phyloP scores from a whole-genome alignment of 164 flowering plant species.

The Tinospora cordifolia region DNA sequence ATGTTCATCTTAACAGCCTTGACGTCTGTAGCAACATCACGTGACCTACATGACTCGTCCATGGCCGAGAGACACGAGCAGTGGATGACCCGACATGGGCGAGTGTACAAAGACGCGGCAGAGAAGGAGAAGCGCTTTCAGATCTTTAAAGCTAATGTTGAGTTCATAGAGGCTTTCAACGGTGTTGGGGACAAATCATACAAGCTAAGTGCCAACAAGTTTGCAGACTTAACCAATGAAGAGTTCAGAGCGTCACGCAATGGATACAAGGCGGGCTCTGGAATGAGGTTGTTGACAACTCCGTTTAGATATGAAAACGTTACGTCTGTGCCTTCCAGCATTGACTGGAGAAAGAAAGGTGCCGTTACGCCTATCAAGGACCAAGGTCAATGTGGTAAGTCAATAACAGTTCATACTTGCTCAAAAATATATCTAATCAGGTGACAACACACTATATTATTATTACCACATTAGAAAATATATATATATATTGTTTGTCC shows the following conservation, averaged over 20 bases:
- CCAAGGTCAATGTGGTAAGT: constrained; percentile 24
- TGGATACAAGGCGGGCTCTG: constrained; percentile 9
- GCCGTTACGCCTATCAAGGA: constrained; percentile 21
- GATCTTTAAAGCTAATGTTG: constrained; percentile 27
- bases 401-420: no score
- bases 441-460: no score
- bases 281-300: neutral
- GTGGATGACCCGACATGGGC: constrained; percentile 37
- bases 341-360: constrained; percentile 29
- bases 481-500: no score
- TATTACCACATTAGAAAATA: no score
- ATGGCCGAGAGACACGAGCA: constrained; percentile 25
- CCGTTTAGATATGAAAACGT: constrained; percentile 28
- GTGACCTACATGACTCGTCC: constrained; percentile 16
- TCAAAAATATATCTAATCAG: no score
- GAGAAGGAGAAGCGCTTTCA: constrained; percentile 30
- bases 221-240: constrained; percentile 33
- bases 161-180: constrained; percentile 7
- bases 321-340: constrained; percentile 19
- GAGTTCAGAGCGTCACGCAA: constrained; percentile 24
- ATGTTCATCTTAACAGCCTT: constrained; percentile 12
- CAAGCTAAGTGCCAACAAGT: constrained; percentile 25
- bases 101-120: constrained; percentile 22
- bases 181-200: constrained; percentile 4
- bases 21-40: constrained; percentile 15